phyloP scores from a whole-genome alignment of 179 eudicot species.

The Beta lomatogona region DNA sequence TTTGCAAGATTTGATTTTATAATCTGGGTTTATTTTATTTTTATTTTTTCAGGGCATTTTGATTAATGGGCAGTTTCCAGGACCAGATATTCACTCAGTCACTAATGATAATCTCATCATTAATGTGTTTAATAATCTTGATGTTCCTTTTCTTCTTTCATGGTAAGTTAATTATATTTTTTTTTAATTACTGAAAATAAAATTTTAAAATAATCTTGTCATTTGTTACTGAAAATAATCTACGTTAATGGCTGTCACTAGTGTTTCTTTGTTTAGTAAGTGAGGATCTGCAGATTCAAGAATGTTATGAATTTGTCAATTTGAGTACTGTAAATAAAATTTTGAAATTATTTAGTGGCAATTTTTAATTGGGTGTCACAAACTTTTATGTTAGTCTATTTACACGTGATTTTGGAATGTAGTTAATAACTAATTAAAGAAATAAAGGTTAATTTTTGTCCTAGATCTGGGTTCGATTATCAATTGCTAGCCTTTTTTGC shows the following conservation, averaged over 20 bases:
- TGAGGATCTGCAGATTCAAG: not conserved
- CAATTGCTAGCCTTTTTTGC: not conserved
- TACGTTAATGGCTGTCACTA: not conserved
- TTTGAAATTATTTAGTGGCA: no score
- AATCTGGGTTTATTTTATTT: not conserved
- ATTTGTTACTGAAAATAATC: not conserved
- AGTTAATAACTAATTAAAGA: not conserved
- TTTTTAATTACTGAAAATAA: not conserved
- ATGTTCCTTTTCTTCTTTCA: constrained; percentile 83
- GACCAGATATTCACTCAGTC: constrained; percentile 81
- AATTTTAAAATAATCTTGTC: not conserved
- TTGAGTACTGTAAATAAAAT: not conserved
- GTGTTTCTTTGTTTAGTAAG: not conserved
- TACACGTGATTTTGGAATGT: constrained; percentile 1
- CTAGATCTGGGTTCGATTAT: constrained; percentile 21
- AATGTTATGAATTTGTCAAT: not conserved
- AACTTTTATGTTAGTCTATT: constrained; percentile 4
- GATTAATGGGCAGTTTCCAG: constrained; percentile 93
- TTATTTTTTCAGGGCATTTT: constrained; percentile 68
- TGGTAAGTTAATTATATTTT: constrained; percentile 42
- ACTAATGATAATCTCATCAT: constrained; percentile 89
- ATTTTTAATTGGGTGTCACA: not conserved
- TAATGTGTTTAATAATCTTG: constrained; percentile 81
- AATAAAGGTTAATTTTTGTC: constrained; percentile 1
- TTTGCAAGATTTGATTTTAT: not conserved